phyloP scores from a whole-genome alignment of 352 stramenopile species.

The Globisporangium radiosum region DNA sequence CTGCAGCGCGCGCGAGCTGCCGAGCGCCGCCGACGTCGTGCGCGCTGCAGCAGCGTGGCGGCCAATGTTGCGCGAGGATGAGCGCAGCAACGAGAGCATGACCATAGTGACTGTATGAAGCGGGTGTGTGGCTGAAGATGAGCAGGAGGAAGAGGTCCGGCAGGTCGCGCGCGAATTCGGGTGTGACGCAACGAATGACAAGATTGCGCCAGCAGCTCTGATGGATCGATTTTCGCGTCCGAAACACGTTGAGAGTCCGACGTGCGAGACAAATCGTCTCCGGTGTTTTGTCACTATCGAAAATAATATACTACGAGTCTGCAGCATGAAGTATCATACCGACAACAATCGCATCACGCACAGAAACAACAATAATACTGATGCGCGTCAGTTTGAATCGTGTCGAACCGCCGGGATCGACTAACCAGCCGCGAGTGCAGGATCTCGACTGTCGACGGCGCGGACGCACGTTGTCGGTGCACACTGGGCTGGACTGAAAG shows the following conservation, averaged over 20 bases:
- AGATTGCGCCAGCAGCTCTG: neutral
- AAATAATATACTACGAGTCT: no score
- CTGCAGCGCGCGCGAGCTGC: constrained; percentile 40
- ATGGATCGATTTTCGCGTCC: neutral
- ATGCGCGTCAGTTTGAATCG: no score
- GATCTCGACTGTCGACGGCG: neutral
- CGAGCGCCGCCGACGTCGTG: constrained; percentile 8
- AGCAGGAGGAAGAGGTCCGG: constrained; percentile 1
- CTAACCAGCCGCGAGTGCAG: neutral
- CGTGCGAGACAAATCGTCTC: no score
- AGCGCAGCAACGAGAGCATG: constrained; percentile 40
- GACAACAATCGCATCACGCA: no score
- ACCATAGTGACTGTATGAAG: constrained; percentile 21
- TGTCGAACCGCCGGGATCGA: no score
- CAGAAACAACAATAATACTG: no score
- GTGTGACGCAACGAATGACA: neutral
- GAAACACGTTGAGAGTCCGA: neutral
- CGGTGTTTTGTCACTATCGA: no score
- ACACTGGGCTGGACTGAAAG: neutral
- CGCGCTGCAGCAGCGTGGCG: constrained; percentile 10
- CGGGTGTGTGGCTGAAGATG: neutral
- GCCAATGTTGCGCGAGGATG: constrained; percentile 10
- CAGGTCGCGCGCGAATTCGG: constrained; percentile 9
- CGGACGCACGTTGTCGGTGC: neutral
- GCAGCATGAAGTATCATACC: no score